Evolutionary conservation across 345 rosid genomes (phyloP).

Genomic region (Corymbia maculata): DNA sequence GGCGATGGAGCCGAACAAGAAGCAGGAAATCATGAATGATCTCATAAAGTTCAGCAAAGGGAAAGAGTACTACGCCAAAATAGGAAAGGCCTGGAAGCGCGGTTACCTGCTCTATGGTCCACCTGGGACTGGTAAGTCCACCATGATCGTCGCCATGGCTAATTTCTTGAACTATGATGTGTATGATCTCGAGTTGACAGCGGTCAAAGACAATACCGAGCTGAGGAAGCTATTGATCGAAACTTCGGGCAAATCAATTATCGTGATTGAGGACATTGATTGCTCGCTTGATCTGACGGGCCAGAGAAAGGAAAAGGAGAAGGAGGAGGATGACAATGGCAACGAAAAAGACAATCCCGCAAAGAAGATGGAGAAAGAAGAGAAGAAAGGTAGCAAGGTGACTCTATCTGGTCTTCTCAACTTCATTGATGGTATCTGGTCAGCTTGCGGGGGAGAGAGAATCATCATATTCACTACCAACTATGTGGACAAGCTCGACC

Average conservation of each 20-base stretch:
- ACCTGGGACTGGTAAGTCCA: constrained; percentile 74
- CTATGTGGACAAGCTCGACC: constrained; percentile 22
- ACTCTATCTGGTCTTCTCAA: constrained; percentile 27
- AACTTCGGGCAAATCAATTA: constrained; percentile 36
- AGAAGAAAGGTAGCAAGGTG: not conserved
- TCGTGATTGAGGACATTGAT: constrained; percentile 72
- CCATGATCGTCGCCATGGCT: constrained; percentile 64
- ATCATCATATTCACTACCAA: constrained; percentile 33
- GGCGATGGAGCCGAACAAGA: constrained; percentile 50
- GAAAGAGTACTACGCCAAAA: constrained; percentile 45
- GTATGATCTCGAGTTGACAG: constrained; percentile 67
- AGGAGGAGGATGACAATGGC: not conserved
- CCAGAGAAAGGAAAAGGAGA: constrained; percentile 12
- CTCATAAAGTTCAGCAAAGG: constrained; percentile 32
- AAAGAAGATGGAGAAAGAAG: not conserved
- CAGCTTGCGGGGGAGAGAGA: constrained; percentile 26
- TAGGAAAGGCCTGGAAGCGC: constrained; percentile 78
- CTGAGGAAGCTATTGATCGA: constrained; percentile 43
- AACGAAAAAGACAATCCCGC: not conserved
- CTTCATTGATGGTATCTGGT: constrained; percentile 39
- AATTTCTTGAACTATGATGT: constrained; percentile 59
- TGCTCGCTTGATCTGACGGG: constrained; percentile 44
- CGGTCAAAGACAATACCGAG: constrained; percentile 43
- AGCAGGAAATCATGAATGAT: constrained; percentile 39
- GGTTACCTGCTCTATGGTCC: constrained; percentile 68